These are phyloP conservation scores for Orbilia javanica DNA, from an alignment of 2,329 filamentous ascomycete genomes.

Conservation along the genomic window DNA sequence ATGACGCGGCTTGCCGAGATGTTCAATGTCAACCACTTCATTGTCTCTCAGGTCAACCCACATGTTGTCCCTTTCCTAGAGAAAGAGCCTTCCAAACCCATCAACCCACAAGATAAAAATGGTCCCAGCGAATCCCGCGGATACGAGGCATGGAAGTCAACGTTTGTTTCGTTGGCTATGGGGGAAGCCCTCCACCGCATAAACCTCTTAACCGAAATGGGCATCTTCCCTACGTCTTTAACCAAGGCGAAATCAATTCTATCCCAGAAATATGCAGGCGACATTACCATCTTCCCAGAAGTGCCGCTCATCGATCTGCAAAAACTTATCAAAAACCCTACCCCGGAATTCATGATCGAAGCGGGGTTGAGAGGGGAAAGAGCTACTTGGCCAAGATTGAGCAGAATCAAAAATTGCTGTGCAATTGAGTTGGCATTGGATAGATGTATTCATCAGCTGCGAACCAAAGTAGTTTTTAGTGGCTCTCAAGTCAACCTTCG, in stretches of 20 bases:
- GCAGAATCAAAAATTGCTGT: conserved; percentile 85
- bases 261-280: conserved; percentile 90
- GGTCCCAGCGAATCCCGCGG: conserved; percentile 23
- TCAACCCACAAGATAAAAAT: conserved; percentile 8
- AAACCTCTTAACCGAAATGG: conserved; percentile 82
- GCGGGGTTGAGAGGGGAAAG: conserved; percentile 82
- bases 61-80: conserved; percentile 88
- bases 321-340: conserved; percentile 84
- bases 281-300: conserved; percentile 92
- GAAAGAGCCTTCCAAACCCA: conserved; percentile 69
- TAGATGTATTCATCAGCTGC: conserved; percentile 76
- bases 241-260: conserved; percentile 84
- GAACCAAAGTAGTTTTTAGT: conserved; percentile 77
- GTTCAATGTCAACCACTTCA: conserved; percentile 99
- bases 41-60: conserved; percentile 95
- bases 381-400: conserved; percentile 91
- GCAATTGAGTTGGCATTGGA: conserved; percentile 89
- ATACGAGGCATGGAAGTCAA: conserved; percentile 59
- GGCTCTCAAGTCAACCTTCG: conserved; percentile 74
- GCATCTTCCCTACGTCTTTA: conserved; percentile 81
- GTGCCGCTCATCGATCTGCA: conserved; percentile 81
- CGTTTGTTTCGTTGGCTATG: conserved; percentile 74
- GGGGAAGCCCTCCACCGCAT: conserved; percentile 84
- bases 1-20: conserved; percentile 91
- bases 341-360: conserved; percentile 84